These are phyloP conservation scores for Podaxis sp. DNA, from an alignment of 768 basidiomycete species.

Conservation along the genomic window DNA sequence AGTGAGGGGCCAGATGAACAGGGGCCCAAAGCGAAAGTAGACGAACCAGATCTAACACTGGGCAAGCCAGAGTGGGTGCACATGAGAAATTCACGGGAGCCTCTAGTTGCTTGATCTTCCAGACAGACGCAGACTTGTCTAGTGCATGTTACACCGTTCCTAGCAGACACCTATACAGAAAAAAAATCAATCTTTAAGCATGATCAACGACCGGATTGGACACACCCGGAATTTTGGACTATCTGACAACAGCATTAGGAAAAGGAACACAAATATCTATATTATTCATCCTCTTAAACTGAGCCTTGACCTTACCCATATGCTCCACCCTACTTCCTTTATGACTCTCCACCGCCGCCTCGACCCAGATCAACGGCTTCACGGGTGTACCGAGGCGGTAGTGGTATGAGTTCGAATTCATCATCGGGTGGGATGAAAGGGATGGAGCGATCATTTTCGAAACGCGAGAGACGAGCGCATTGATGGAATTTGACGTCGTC, in stretches of 20 bases:
- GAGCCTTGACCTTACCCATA: constrained; percentile 93
- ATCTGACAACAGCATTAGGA: constrained; percentile 88
- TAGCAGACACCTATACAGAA: constrained; percentile 64
- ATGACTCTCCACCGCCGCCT: constrained; percentile 94
- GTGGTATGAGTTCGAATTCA: constrained; percentile 93
- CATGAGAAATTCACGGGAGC: constrained; percentile 96
- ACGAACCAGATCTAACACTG: constrained; percentile 85
- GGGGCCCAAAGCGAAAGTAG: neutral
- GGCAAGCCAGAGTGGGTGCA: constrained; percentile 97
- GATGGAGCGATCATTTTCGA: constrained; percentile 98
- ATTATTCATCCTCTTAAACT: constrained; percentile 98
- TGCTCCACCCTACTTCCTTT: constrained; percentile 93
- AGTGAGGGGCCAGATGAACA: neutral
- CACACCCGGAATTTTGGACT: constrained; percentile 94
- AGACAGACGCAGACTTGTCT: constrained; percentile 97
- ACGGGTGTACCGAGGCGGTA: constrained; percentile 96
- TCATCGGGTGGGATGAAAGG: constrained; percentile 99
- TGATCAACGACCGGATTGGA: neutral
- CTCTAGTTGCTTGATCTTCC: constrained; percentile 95
- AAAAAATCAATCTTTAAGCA: neutral
- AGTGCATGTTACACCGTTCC: constrained; percentile 97
- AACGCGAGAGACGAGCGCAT: constrained; percentile 94
- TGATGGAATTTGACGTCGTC: constrained; percentile 99
- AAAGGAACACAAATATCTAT: constrained; percentile 99
- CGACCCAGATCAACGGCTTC: constrained; percentile 97